Evolutionary conservation across 352 stramenopile genomes (phyloP).

Genomic region (Phytopythium montanum): DNA sequence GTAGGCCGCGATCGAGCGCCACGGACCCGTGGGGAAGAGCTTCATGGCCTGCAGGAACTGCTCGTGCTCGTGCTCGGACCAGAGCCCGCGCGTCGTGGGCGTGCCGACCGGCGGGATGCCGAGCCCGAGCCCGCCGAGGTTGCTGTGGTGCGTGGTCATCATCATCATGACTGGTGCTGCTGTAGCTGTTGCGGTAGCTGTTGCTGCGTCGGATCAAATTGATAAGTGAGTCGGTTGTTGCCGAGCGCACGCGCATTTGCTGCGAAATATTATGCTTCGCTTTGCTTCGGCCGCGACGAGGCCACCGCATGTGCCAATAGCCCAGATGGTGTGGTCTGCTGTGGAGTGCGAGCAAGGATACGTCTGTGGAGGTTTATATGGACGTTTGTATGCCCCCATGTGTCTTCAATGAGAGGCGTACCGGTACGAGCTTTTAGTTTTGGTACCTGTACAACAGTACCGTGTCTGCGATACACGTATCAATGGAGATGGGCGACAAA

Average conservation of each 20-base stretch:
- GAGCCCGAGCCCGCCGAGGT: slow-evolving; percentile 10
- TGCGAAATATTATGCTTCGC: too few relatives aligned
- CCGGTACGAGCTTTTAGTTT: neutral
- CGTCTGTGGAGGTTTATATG: neutral
- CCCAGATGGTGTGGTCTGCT: neutral
- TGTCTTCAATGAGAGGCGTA: neutral
- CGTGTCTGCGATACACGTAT: slow-evolving; percentile 5
- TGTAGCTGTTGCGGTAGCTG: neutral
- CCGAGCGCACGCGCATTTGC: too few relatives aligned
- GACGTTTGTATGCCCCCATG: neutral
- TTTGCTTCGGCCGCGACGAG: neutral
- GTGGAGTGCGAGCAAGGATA: neutral
- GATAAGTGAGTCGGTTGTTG: slow-evolving; percentile 22
- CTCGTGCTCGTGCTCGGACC: slow-evolving; percentile 74
- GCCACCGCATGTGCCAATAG: neutral
- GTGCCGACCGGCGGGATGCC: slow-evolving; percentile 16
- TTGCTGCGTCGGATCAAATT: slow-evolving; percentile 30
- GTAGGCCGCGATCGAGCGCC: slow-evolving; percentile 68
- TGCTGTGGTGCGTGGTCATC: slow-evolving; percentile 22
- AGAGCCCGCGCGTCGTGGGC: slow-evolving; percentile 59
- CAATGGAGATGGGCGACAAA: neutral
- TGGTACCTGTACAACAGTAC: neutral
- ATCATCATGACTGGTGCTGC: slow-evolving; percentile 18
- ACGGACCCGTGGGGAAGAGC: slow-evolving; percentile 68
- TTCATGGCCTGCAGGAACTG: slow-evolving; percentile 84